phyloP scores from a whole-genome alignment of 495 filamentous ascomycete species.

The Cudoniella acicularis region DNA sequence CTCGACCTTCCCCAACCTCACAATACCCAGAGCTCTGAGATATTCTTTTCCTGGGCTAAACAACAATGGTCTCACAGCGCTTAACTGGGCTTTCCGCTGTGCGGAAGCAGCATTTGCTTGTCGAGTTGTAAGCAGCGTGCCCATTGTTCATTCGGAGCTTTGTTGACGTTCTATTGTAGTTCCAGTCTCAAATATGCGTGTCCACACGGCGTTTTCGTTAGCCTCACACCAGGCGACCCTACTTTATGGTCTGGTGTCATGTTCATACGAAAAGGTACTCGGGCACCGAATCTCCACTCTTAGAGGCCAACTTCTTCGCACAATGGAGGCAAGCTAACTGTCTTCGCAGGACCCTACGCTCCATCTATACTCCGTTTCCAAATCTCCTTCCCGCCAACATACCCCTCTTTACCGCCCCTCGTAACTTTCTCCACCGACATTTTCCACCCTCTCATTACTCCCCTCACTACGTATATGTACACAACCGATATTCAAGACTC shows the following conservation, averaged over 20 bases:
- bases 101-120: conserved; percentile 61
- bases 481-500: conserved; percentile 65
- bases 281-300: neutral
- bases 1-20: neutral
- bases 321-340: conserved; percentile 2
- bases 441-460: conserved; percentile 90
- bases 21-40: neutral
- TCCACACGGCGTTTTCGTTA: conserved; percentile 83
- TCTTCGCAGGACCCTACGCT: conserved; percentile 71
- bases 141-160: neutral
- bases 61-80: conserved; percentile 19
- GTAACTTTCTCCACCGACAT: conserved; percentile 87
- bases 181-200: conserved; percentile 75
- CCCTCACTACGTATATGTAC: conserved; percentile 86
- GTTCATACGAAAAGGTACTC: conserved; percentile 78
- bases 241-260: conserved; percentile 83
- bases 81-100: conserved; percentile 22
- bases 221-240: conserved; percentile 73
- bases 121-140: conserved; percentile 66
- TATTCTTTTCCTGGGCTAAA: neutral
- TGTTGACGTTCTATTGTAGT: conserved; percentile 42
- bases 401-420: conserved; percentile 74
- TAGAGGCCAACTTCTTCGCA: neutral
- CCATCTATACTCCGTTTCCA: conserved; percentile 86
- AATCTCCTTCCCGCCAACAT: conserved; percentile 77